These are phyloP conservation scores for Haplosporangium sp. DNA, from an alignment of 371 early-diverging fungal genomes.

Conservation along the genomic window DNA sequence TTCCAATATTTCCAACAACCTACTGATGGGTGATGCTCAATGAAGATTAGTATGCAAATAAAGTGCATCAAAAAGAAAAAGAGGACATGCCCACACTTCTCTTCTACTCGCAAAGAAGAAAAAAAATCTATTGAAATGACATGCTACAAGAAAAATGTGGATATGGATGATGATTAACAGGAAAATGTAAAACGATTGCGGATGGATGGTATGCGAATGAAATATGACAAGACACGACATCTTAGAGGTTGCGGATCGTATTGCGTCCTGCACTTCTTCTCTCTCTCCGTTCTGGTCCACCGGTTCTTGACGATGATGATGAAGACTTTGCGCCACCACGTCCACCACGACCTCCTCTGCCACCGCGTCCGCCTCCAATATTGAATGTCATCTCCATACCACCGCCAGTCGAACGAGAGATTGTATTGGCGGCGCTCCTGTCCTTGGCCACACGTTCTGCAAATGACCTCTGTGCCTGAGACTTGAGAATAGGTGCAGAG, in stretches of 20 bases:
- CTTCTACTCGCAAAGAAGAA: background rate
- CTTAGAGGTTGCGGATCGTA: slow-evolving; percentile 47
- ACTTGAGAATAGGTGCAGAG: slow-evolving; percentile 36
- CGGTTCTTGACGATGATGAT: slow-evolving; percentile 50
- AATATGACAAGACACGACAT: background rate
- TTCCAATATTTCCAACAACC: no score
- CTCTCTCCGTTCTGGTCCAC: slow-evolving; percentile 51
- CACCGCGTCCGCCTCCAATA: slow-evolving; percentile 29
- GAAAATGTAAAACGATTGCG: background rate
- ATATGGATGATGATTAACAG: background rate
- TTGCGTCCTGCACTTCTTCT: slow-evolving; percentile 56
- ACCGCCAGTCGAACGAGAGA: slow-evolving; percentile 70
- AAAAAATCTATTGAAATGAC: slow-evolving; percentile 2
- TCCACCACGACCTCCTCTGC: slow-evolving; percentile 7
- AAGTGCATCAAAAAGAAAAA: no score
- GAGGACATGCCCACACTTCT: background rate
- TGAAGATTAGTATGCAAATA: no score
- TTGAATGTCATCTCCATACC: slow-evolving; percentile 75
- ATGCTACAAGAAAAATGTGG: background rate
- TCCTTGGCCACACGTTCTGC: slow-evolving; percentile 50
- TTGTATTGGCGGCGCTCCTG: slow-evolving; percentile 40
- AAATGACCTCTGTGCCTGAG: slow-evolving; percentile 54
- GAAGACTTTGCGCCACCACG: slow-evolving; percentile 40
- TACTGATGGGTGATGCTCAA: no score
- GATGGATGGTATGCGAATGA: background rate